Evolutionary conservation across 108 stramenopile species (phyloP), one percentile per base, ranked within the genome.

Genomic region (Cyclotella kingstonii): DNA sequence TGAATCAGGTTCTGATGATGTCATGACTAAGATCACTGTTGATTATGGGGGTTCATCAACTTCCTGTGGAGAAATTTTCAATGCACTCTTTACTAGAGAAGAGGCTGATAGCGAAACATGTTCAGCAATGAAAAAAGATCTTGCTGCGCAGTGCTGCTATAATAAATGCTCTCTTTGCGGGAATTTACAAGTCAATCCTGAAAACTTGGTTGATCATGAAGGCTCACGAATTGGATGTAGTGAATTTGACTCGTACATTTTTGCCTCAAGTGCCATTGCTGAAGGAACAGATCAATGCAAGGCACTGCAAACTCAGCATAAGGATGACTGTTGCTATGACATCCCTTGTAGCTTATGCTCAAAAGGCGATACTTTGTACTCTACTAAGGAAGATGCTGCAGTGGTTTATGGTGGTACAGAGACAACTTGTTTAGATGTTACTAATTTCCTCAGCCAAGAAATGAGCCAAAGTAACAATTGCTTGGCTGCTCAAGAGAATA

Each of bases 401-500:
- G 65, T 74, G 17, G 54, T 51, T 9, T 74, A 66, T 33, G 65
- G 73, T 29, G 73, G 73, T 33, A 53, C 56, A 1, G 33, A 60
- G 48, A 60, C 54, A 0, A 61, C 59, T 2, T 74, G 73, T 54
- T 65, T 59, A 12, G 65, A 74, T 30, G 73, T 74, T 31, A 50
- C 65, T 50, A 50, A 45, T 36, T 74, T 74, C 36, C 60, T 74
- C 11, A 18, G 57, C 18, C 58, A 66, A 55, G 64, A 66, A 27
- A 74, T 61, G 73, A 74, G 73, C 46, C 73, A 74, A 42, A 61
- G 73, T 33, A 66, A 66, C 53, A 55, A 29, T 40, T 74, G 73
- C 46, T 50, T 74, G 22, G 73, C 65, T 43, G 73, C 73, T 3
- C 53, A 74, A 23, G 73, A 74, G 33, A 74, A 74, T 36, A 74